Conservation (phyloP, 106 monocot species). For the Dioscorea alata region DNA sequence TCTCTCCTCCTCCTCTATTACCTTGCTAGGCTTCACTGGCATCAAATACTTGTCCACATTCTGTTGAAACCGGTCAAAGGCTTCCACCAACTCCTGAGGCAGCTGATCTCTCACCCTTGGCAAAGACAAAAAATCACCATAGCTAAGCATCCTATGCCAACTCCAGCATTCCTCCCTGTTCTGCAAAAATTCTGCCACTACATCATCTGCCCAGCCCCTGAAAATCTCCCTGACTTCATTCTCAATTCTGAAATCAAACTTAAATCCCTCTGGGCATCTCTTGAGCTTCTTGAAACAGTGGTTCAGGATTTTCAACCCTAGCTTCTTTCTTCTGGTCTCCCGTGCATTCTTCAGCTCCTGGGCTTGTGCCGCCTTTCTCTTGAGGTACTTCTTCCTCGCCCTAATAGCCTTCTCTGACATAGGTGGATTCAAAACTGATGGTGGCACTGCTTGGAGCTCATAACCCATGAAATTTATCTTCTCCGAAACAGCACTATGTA, state of each 20-base stretch:
- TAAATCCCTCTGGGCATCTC: conserved; percentile 25
- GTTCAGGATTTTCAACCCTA: conserved; percentile 73
- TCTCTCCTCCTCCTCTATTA: conserved; percentile 32
- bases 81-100: conserved; percentile 59
- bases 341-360: conserved; percentile 90
- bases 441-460: conserved; percentile 82
- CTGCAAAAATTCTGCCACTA: conserved; percentile 50
- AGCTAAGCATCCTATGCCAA: conserved; percentile 66
- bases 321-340: conserved; percentile 82
- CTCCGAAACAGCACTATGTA: conserved; percentile 87
- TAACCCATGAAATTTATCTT: conserved; percentile 87
- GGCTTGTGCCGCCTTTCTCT: conserved; percentile 59
- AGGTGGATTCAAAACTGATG: conserved; percentile 68
- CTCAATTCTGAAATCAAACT: conserved; percentile 59
- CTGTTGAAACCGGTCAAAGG: conserved; percentile 72
- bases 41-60: conserved; percentile 64
- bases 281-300: conserved; percentile 78
- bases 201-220: conserved; percentile 61
- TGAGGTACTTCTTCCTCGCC: conserved; percentile 85
- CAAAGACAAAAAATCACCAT: conserved; percentile 77
- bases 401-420: conserved; percentile 91
- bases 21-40: conserved; percentile 32
- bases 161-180: conserved; percentile 48
- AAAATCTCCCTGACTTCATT: conserved; percentile 62
- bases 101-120: conserved; percentile 73